Base-by-base conservation (phyloP, 345 rosid genomes). In the Diplotaxis tenuifolia region DNA sequence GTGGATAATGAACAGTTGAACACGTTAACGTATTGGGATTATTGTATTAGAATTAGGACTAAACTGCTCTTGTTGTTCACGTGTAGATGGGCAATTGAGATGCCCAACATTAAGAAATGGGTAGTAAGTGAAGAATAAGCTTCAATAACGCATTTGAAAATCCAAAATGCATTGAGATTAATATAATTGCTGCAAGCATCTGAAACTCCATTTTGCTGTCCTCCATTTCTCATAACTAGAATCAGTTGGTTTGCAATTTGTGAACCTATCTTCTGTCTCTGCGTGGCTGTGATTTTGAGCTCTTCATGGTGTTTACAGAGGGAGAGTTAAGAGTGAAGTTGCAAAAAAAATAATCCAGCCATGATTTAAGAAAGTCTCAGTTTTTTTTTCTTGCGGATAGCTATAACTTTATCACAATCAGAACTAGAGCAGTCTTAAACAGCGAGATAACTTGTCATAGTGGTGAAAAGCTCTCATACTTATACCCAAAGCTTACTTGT, bases 121-220 rank as follows among this genome's bases (percentile, higher is more conserved):
- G 52, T 45, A 45, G 52, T 45, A 45, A 14, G 8, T 45, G 18
- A 75, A 84, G 96, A 54, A 85, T 95, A 28, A 75, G 86, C 72
- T 50, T 70, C 32, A 74, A 80, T 55, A 85, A 85, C 70, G 89
- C 91, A 14, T 89, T 96, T 65, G 99, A 89, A 79, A 95, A 84
- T 31, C 97, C 93, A 5, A 95, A 86, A 32, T 90, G 88, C 73
- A 49, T 69, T 23, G 96, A 90, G 88, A 95, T 86, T 56, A 87
- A 80, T 45, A 45, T 47, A 96, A 92, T 72, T 92, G 96, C 74
- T 95, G 97, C 84, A 71, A 63, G 76, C 82, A 85, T 73, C 84
- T 83, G 65, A 40, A 88, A 76, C 79, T 95, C 70, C 86, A 85
- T 0, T 82, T 31, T 62, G 90, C 90, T 6, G n/a, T n/a, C n/a